phyloP scores from a whole-genome alignment of 192 early-diverging fungal genomes.

The Coemansia sp. region DNA sequence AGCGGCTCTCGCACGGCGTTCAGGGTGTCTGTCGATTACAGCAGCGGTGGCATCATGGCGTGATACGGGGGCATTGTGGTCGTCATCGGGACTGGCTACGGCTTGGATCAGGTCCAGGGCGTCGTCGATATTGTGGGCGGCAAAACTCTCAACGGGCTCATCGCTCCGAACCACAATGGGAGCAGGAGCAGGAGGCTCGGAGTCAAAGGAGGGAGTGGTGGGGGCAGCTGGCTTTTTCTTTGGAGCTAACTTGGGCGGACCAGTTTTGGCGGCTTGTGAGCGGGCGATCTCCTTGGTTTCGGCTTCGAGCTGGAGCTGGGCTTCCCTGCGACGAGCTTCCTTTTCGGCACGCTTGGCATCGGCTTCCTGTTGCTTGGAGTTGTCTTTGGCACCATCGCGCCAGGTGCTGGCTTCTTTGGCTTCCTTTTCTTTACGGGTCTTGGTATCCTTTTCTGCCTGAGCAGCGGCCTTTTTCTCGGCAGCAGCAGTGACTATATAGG shows the following conservation, averaged over 20 bases:
- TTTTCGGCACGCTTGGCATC: constrained; percentile 61
- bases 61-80: constrained; percentile 21
- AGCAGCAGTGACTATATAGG: constrained; percentile 62
- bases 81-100: constrained; percentile 11
- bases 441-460: constrained; percentile 64
- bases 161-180: constrained; percentile 10
- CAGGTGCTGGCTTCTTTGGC: constrained; percentile 65
- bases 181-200: constrained; percentile 10
- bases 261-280: constrained; percentile 16
- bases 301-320: constrained; percentile 61
- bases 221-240: constrained; percentile 2
- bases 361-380: constrained; percentile 66
- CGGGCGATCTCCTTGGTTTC: constrained; percentile 62
- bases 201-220: constrained; percentile 1
- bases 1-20: constrained; percentile 83
- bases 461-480: constrained; percentile 77
- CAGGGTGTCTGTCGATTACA: constrained; percentile 85
- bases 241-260: constrained; percentile 17
- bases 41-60: constrained; percentile 42
- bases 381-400: constrained; percentile 69
- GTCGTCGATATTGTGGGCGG: constrained; percentile 84
- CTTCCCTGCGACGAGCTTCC: constrained; percentile 63
- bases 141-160: constrained; percentile 65
- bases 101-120: constrained; percentile 77
- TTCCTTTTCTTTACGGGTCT: constrained; percentile 61